Base-by-base conservation (phyloP, 1,284 basidiomycete species). In the Sanghuangporus baumii region DNA sequence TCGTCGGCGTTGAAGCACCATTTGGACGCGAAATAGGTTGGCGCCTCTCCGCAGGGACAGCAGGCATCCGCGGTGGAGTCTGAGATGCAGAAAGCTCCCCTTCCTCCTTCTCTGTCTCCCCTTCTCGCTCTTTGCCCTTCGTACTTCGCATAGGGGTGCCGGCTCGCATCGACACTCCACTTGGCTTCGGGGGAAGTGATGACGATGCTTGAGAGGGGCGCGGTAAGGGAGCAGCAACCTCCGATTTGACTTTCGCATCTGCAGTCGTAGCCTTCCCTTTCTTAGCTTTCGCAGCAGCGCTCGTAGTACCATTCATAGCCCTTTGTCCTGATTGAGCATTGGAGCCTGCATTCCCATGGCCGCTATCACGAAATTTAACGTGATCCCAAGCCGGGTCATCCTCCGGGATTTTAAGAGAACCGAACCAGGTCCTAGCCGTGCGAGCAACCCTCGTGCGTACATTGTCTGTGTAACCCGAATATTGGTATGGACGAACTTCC, bases 401-500 rank as follows among this genome's bases (percentile, higher is more conserved):
- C 57, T 83, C 78, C 6, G 83, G 81, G 65, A 88, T 81, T 41
- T 76, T 77, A 54, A 88, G 73, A 7, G 69, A 71, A 34, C 71
- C 74, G 67, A 86, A 78, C 2, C 74, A 78, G 18, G 73, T 62
- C 48, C 82, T 76, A 2, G 81, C 86, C 36, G 76, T 74, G 41
- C 82, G 78, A 1, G 81, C 77, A 69, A 88, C 74, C 14, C 64
- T 67, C 2, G 71, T 73, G 1, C 81, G 78, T 52, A 84, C 81
- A 1, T 73, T 56, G 18, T 81, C 77, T 0, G 74, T 73, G 23
- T 86, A 75, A 34, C 74, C 74, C 0, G 76, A 74, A 79, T 80
- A 87, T 65, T 85, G 83, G 63, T 78, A 86, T 0, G 89, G 89
- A 6, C 86, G 83, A 20, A 89, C 84, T 67, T 89, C 84, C 34